Evolutionary conservation across 768 basidiomycete genomes (phyloP).

Genomic region (Goffeauzyma gilvescens): DNA sequence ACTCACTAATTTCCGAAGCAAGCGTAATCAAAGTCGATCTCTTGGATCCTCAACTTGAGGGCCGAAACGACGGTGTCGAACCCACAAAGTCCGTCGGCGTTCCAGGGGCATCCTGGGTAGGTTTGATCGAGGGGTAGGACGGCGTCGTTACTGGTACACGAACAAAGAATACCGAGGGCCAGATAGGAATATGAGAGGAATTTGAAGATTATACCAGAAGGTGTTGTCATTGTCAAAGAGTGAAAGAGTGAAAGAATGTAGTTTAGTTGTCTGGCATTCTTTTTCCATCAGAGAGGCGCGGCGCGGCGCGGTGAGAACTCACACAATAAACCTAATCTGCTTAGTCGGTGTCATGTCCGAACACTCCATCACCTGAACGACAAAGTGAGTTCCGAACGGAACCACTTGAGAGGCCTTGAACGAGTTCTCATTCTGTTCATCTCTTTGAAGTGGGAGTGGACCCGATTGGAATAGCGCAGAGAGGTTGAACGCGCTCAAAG

Average conservation of each 20-base stretch:
- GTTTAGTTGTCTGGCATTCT: too few relatives aligned
- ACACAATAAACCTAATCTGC: conserved; percentile 36
- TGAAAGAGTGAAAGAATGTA: conserved; percentile 9
- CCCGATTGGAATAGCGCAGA: conserved; percentile 53
- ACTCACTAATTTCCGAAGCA: conserved; percentile 46
- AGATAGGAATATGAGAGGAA: conserved; percentile 21
- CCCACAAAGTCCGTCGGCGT: conserved; percentile 32
- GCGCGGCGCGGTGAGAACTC: conserved; percentile 29
- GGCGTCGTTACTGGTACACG: conserved; percentile 33
- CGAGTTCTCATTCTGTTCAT: too few relatives aligned
- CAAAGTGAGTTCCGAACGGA: conserved; percentile 36
- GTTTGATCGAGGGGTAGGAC: conserved; percentile 29
- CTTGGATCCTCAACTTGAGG: conserved; percentile 23
- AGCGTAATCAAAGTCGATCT: conserved; percentile 32
- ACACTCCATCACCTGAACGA: conserved; percentile 45
- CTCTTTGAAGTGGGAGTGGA: conserved; percentile 47
- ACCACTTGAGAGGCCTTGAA: conserved; percentile 30
- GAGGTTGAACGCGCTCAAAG: conserved; percentile 69
- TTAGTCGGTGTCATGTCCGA: conserved; percentile 15
- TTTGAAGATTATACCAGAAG: conserved; percentile 10
- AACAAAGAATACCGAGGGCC: conserved; percentile 15
- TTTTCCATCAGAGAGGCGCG: too few relatives aligned
- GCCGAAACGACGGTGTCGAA: conserved; percentile 28
- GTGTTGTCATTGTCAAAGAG: conserved; percentile 18
- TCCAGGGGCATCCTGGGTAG: conserved; percentile 25